phyloP scores from a whole-genome alignment of 768 basidiomycete genomes.

The Termitomyces sp. region DNA sequence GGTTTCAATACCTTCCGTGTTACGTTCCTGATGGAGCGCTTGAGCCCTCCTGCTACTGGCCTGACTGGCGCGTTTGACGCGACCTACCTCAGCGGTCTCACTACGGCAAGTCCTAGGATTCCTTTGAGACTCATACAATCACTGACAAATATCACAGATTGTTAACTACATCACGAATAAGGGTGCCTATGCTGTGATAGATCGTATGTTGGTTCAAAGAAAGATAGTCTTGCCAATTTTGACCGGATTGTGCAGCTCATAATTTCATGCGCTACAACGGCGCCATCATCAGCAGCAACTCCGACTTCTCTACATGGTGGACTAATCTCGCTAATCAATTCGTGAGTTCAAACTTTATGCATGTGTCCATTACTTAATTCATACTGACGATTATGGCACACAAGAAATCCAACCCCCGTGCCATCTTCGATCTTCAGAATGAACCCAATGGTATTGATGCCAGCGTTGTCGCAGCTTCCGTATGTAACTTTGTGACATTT shows the following conservation, averaged over 20 bases:
- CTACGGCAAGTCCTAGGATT: conserved; percentile 25
- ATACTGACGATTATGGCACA: not conserved
- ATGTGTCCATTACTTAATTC: not conserved
- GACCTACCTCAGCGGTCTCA: conserved; percentile 46
- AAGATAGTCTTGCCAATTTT: not conserved
- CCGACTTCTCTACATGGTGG: conserved; percentile 46
- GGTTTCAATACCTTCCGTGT: conserved; percentile 62
- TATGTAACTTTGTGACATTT: conserved; percentile 18
- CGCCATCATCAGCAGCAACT: conserved; percentile 40
- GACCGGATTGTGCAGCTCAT: conserved; percentile 32
- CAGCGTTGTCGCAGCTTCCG: conserved; percentile 41
- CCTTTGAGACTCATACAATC: not conserved
- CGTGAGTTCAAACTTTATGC: conserved; percentile 25
- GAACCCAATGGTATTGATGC: conserved; percentile 60
- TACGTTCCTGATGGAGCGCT: conserved; percentile 53
- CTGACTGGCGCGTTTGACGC: conserved; percentile 48
- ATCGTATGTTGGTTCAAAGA: conserved; percentile 31
- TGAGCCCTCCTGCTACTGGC: conserved; percentile 46
- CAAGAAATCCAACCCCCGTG: conserved; percentile 40
- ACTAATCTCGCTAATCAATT: conserved; percentile 49
- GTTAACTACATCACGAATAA: conserved; percentile 57
- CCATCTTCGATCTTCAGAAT: conserved; percentile 64
- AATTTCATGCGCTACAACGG: conserved; percentile 59
- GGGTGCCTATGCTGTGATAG: conserved; percentile 50
- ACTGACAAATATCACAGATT: conserved; percentile 26